These are phyloP conservation scores for Bruguiera parviflora DNA, from an alignment of 345 rosid genomes.

Conservation along the genomic window DNA sequence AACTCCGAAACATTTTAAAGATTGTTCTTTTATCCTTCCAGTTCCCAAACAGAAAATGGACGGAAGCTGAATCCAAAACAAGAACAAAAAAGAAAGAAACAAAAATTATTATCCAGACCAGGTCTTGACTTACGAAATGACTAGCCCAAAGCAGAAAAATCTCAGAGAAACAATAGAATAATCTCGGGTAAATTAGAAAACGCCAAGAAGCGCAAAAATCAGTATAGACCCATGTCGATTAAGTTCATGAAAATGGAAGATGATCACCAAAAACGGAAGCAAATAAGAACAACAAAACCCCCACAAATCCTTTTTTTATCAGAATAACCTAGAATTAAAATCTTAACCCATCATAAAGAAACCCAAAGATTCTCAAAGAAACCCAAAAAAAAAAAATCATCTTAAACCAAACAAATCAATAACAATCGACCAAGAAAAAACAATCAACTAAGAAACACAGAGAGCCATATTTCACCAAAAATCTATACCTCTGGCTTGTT, in stretches of 20 bases:
- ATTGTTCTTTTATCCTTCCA: neutral
- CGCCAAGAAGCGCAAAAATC: no score
- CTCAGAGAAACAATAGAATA: neutral
- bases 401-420: neutral
- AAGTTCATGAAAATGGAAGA: no score
- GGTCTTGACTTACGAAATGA: neutral
- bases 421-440: neutral
- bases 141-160: neutral
- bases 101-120: neutral
- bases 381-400: neutral
- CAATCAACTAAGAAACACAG: neutral
- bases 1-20: no score
- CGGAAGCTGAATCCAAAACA: neutral
- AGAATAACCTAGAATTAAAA: no score
- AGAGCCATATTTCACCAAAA: no score
- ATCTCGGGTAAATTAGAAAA: no score
- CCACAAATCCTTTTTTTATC: no score
- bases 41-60: neutral
- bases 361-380: neutral
- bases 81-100: neutral
- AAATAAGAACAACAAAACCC: no score
- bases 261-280: no score
- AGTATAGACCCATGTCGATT: no score
- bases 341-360: no score
- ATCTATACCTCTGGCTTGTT: slow-evolving; percentile 50